Percentiles rank a stretch among this genome's conserved stretches.
These are phyloP conservation scores for Larix kaempferi DNA, from an alignment of 75 land plant species.

Conservation along the genomic window DNA sequence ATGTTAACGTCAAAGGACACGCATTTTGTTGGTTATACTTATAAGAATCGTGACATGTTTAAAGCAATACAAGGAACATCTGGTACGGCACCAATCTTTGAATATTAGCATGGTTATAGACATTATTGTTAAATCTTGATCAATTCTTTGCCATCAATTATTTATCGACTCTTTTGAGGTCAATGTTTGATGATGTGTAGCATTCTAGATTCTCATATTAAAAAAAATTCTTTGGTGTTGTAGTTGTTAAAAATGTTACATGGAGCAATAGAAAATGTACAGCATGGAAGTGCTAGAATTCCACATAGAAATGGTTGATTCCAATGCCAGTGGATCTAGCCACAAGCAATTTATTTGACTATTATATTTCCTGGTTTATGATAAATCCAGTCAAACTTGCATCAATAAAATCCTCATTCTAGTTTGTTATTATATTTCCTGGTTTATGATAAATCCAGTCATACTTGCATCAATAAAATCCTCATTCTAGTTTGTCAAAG, in stretches of 20 bases:
- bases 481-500: not conserved
- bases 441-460: not conserved
- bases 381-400: not conserved
- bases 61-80: conserved; percentile 13
- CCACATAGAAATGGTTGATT: too few relatives aligned
- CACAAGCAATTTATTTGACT: not conserved
- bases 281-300: not conserved
- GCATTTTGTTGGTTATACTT: conserved; percentile 49
- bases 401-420: not conserved
- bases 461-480: not conserved
- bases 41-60: conserved; percentile 23
- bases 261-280: not conserved
- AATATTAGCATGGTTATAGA: not conserved
- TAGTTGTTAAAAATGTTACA: not conserved
- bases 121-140: not conserved
- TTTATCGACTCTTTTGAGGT: not conserved
- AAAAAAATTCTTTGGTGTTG: not conserved
- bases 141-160: not conserved
- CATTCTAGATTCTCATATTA: not conserved
- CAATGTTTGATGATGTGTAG: not conserved
- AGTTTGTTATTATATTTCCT: not conserved
- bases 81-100: not conserved
- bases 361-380: not conserved
- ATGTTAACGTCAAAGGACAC: conserved; percentile 45
- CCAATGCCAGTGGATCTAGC: not conserved